A percentile compares a stretch with the other conserved stretches of the same genome.
phyloP scores from a whole-genome alignment of 116 monocot species.

The Papilionanthe hybrid region DNA sequence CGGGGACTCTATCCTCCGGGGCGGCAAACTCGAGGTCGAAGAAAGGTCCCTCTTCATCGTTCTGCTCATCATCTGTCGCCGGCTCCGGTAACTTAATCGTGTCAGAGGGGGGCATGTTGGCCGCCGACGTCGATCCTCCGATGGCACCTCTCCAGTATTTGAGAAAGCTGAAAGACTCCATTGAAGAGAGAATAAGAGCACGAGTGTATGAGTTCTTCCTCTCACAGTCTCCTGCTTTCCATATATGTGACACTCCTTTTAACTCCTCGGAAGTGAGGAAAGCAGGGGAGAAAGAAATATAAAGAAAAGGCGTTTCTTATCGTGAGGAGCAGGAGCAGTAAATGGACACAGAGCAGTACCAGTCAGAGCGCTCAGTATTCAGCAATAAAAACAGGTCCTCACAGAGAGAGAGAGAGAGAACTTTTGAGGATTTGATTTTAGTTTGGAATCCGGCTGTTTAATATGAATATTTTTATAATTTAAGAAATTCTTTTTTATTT shows the following conservation, averaged over 20 bases:
- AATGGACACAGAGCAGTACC: not conserved
- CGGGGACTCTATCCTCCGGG: not conserved
- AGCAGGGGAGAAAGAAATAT: not conserved
- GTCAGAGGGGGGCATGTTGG: not conserved
- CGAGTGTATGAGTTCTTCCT: not conserved
- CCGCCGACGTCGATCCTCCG: not conserved
- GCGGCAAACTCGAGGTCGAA: slow-evolving; percentile 22
- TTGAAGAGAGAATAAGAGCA: not conserved
- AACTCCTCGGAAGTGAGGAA: slow-evolving; percentile 1
- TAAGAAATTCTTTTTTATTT: too few species aligned
- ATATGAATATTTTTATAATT: too few species aligned
- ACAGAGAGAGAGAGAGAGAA: not conserved
- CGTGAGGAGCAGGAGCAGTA: slow-evolving; percentile 9
- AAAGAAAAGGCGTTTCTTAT: slow-evolving; percentile 4
- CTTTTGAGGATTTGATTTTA: not conserved
- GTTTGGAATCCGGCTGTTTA: not conserved
- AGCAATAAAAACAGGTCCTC: not conserved
- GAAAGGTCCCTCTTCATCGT: slow-evolving; percentile 34
- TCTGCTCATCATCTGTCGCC: not conserved
- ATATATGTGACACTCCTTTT: not conserved
- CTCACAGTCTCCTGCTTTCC: not conserved
- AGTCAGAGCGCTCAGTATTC: not conserved
- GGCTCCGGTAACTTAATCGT: not conserved
- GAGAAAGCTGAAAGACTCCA: not conserved
- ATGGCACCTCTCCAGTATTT: not conserved